Evolutionary conservation across 805 yeast species (phyloP).

Genomic region (Gaillardinia entomophila): DNA sequence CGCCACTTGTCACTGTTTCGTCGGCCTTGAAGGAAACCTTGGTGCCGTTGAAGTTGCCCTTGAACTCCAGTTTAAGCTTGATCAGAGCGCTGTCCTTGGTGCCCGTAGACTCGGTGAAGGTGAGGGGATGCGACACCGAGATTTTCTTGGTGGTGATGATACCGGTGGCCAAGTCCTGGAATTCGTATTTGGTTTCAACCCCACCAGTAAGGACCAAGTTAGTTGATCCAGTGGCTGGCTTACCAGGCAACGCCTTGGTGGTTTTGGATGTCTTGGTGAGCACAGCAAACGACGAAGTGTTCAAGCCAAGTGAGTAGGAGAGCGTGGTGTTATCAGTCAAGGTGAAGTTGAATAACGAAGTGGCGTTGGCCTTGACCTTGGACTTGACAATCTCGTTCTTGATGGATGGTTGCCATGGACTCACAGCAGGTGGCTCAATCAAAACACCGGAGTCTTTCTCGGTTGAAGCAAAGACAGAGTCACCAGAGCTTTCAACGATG

Average conservation of each 20-base stretch:
- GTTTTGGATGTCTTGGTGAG: slow-evolving; percentile 1
- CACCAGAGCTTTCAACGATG: slow-evolving; percentile 12
- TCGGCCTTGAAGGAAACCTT: slow-evolving; percentile 4
- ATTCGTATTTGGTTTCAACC: slow-evolving; percentile 1
- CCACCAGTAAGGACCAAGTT: slow-evolving; percentile 4
- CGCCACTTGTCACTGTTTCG: no score
- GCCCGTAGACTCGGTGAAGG: slow-evolving; percentile 3
- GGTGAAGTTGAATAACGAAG: slow-evolving; percentile 18
- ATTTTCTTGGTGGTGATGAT: slow-evolving; percentile 2
- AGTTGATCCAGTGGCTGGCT: slow-evolving; percentile 2
- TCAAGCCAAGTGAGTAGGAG: slow-evolving; percentile 9
- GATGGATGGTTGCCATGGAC: slow-evolving; percentile 12
- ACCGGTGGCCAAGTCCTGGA: slow-evolving; percentile 4
- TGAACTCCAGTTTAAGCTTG: slow-evolving; percentile 3
- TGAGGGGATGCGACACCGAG: slow-evolving; percentile 7
- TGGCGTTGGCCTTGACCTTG: slow-evolving; percentile 7
- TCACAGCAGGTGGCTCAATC: slow-evolving; percentile 15
- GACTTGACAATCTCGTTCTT: slow-evolving; percentile 15
- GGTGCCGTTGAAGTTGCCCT: slow-evolving; percentile 6
- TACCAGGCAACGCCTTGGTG: background rate
- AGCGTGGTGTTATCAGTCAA: slow-evolving; percentile 14
- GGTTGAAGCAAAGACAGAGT: slow-evolving; percentile 6
- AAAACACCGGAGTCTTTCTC: slow-evolving; percentile 14
- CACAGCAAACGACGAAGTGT: slow-evolving; percentile 1
- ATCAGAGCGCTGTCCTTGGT: slow-evolving; percentile 2